Percentiles rank a stretch among this genome's conserved stretches.
Conservation (phyloP, 1,284 basidiomycete genomes). For the Leccinum angustisporum region DNA sequence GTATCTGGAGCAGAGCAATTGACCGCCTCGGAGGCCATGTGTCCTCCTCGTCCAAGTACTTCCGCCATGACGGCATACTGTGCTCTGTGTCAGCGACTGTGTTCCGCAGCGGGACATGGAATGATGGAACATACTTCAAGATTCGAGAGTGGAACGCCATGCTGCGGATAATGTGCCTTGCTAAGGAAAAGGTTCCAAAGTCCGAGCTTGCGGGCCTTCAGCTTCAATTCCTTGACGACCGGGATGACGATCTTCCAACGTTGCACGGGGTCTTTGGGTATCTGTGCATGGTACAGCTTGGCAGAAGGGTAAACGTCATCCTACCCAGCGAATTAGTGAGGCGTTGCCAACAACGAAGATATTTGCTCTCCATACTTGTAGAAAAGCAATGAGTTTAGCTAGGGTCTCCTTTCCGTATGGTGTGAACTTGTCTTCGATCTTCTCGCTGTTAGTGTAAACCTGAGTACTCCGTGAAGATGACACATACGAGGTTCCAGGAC, state of each 20-base stretch:
- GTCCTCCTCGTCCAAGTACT: conserved; percentile 82
- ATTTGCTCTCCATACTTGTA: conserved; percentile 60
- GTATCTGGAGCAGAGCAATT: conserved; percentile 97
- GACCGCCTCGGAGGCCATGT: conserved; percentile 80
- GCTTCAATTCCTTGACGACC: conserved; percentile 84
- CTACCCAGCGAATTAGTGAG: conserved; percentile 42
- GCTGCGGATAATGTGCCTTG: conserved; percentile 87
- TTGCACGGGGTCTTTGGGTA: conserved; percentile 72
- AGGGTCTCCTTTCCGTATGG: conserved; percentile 85
- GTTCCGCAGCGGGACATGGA: background rate
- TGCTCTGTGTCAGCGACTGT: conserved; percentile 2
- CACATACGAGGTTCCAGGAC: conserved; percentile 77
- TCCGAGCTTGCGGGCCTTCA: conserved; percentile 82
- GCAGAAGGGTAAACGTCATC: conserved; percentile 85
- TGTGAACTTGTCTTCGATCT: conserved; percentile 93
- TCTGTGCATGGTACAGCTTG: conserved; percentile 77
- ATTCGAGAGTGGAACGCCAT: conserved; percentile 89
- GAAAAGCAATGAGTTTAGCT: conserved; percentile 80
- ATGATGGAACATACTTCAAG: conserved; percentile 67
- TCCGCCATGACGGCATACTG: conserved; percentile 98
- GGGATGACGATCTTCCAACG: conserved; percentile 88
- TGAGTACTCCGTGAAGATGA: conserved; percentile 5
- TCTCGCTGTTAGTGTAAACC: conserved; percentile 4
- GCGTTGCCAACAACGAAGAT: background rate
- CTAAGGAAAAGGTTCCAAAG: conserved; percentile 98